Evolutionary conservation across 148 eudicot species (phyloP), one percentile per base, ranked within the genome.

Genomic region (Linanthus parryae): DNA sequence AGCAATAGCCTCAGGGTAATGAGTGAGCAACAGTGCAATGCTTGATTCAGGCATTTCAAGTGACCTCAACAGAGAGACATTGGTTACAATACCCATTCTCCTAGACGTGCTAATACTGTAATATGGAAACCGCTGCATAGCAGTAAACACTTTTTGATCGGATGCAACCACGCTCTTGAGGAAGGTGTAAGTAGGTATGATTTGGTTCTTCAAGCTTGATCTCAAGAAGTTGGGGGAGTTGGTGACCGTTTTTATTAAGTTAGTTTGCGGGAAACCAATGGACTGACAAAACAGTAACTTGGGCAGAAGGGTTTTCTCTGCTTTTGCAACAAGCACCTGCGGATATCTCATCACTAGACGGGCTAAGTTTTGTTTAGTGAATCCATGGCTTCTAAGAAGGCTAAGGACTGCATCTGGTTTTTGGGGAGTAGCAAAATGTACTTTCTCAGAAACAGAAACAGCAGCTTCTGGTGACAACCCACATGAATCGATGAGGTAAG

Each of bases 401-500:
- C 22, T 17, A 19, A 43, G 8, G 1, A 43, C 47, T 3, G 47
- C 18, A 43, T 43, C 24, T 22, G 47, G 20, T 43, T 19, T 43
- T 43, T 17, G 9, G 47, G 47, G 22, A 25, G 7, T 43, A 18
- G 9, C 23, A 17, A 43, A 4, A 9, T 43, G 18, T 11, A 43
- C 23, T 18, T 18, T 43, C 47, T 43, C 19, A 18, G 47, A 43
- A 2, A 25, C 47, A 1, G 22, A 16, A 18, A 18, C 10, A 18
- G 47, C 47, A 43, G 24, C 5, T 43, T 43, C 47, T 10, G 47
- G 22, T 8, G 47, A 43, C 47, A 43, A 43, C 47, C 47, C 47
- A 43, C 47, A 43, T 43, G 47, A n/a, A 43, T 43, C 22, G 18
- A 43, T 43, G 20, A 43, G 47, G 23, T 43, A 43, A 43, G 47